Base-by-base conservation (phyloP, 257 asterid genomes). In the Paulownia fortunei region DNA sequence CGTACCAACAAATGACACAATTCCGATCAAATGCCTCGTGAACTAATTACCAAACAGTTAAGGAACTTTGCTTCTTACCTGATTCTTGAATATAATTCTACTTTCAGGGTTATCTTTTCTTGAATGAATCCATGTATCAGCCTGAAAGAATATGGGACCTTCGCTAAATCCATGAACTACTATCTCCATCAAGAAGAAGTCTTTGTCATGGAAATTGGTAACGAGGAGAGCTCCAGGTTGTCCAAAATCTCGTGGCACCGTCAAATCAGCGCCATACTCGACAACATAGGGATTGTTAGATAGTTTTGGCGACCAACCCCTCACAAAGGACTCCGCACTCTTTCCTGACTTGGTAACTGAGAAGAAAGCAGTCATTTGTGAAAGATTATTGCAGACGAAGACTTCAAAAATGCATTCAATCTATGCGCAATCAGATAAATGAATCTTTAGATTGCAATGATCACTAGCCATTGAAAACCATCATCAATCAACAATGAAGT, bases 101-200 rank as follows among this genome's bases (percentile, higher is more conserved):
- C 96, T 88, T 54, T 88, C 81, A 11, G 94, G 95, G 68, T 89
- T 87, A 59, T 88, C 92, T 76, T 87, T 94, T 62, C 84, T 87
- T 5, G 98, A 82, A 80, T 92, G 97, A 74, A 94, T 94, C 97
- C 98, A 94, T n/a, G 98, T 88, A 69, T 89, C 84, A 0, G 96
- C 97, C 59, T 82, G 78, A 80, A 94, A 94, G 88, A 89, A 87
- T 18, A 86, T 6, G 15, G 96, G 96, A 23, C 92, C 91, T 15
- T 84, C 73, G 32, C 87, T 76, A 59, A 92, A 89, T 61, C 92
- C 94, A 76, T 88, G 96, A 69, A 94, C 90, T 39, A 94, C 89
- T 74, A 92, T 77, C 83, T 94, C 94, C 88, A 89, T 80, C 78
- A 92, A 76, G 88, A 80, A 86, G 82, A 92, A 80, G 88, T 94